Conservation (phyloP, 495 filamentous ascomycete genomes). For the Penicillium pulvis region DNA sequence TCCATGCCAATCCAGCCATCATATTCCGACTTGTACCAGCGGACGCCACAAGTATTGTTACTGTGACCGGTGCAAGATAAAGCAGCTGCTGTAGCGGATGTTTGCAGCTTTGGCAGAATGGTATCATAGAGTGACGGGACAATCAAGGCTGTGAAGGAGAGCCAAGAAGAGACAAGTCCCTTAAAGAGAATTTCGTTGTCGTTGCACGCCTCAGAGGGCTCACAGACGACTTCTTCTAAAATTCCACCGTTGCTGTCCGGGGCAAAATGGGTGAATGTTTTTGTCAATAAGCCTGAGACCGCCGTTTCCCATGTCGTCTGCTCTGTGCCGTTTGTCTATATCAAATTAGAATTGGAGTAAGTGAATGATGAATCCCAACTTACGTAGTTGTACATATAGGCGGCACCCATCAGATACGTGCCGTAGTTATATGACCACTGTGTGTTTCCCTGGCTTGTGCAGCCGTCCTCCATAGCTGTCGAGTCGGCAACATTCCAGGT, state of each 20-base stretch:
- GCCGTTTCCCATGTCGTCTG: constrained; percentile 51
- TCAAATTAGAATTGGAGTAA: constrained; percentile 6
- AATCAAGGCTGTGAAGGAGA: constrained; percentile 70
- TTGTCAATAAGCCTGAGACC: constrained; percentile 54
- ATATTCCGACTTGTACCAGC: constrained; percentile 64
- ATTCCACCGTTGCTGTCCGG: constrained; percentile 50
- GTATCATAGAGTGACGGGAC: constrained; percentile 58
- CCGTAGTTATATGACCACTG: constrained; percentile 74
- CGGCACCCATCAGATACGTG: constrained; percentile 66
- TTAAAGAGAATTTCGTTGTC: constrained; percentile 80
- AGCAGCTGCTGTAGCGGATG: constrained; percentile 69
- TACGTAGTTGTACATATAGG: constrained; percentile 70
- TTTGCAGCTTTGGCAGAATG: constrained; percentile 65
- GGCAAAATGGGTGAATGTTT: constrained; percentile 44
- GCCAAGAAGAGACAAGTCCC: constrained; percentile 74
- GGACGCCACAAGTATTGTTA: constrained; percentile 72
- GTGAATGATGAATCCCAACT: constrained; percentile 10
- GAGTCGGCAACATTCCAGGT: constrained; percentile 63
- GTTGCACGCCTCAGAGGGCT: constrained; percentile 59
- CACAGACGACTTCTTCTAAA: constrained; percentile 70
- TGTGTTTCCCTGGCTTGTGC: constrained; percentile 53
- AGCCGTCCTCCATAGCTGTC: constrained; percentile 53
- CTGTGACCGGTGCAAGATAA: constrained; percentile 61
- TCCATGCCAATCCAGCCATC: constrained; percentile 65
- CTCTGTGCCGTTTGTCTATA: constrained; percentile 16